Percentiles rank a stretch among this genome's conserved stretches.
Conservation (phyloP, 2,329 filamentous ascomycete genomes). For the Aspergillus nomiae region DNA sequence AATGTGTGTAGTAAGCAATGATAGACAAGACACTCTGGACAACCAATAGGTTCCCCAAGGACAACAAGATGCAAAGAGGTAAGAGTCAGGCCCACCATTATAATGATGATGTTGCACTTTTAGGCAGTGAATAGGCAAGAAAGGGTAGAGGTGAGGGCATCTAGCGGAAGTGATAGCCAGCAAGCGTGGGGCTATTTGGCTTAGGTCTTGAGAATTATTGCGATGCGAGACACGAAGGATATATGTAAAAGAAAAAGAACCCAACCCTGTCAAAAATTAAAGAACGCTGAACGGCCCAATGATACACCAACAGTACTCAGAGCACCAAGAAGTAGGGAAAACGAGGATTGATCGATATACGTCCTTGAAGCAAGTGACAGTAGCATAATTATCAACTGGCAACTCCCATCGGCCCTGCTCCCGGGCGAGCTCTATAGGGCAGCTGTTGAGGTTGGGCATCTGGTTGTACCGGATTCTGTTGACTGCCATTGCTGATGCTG, state of each 20-base stretch:
- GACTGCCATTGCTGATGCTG: conserved; percentile 38
- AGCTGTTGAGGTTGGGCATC: conserved; percentile 37
- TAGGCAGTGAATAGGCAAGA: not conserved
- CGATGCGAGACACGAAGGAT: conserved; percentile 10
- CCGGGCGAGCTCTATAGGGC: conserved; percentile 40
- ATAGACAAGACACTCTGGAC: conserved; percentile 1
- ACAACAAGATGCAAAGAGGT: not conserved
- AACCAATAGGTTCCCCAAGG: not conserved
- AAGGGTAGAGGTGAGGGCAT: conserved; percentile 10
- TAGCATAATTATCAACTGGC: conserved; percentile 30
- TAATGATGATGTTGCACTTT: conserved; percentile 1
- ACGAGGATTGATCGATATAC: conserved; percentile 10
- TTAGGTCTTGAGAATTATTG: conserved; percentile 25
- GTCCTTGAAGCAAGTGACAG: conserved; percentile 14
- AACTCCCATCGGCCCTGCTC: conserved; percentile 42
- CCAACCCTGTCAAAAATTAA: conserved; percentile 29
- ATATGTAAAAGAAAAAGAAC: conserved; percentile 23
- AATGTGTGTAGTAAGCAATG: conserved; percentile 15
- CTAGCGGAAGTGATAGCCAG: conserved; percentile 19
- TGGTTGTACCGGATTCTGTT: conserved; percentile 27
- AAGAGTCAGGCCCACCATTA: not conserved
- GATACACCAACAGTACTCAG: conserved; percentile 20
- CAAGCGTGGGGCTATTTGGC: conserved; percentile 13
- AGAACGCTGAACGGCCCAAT: conserved; percentile 33
- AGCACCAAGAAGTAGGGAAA: conserved; percentile 13